Conservation (phyloP, 2,329 filamentous ascomycete genomes). For the Verticillium albo-atrum region DNA sequence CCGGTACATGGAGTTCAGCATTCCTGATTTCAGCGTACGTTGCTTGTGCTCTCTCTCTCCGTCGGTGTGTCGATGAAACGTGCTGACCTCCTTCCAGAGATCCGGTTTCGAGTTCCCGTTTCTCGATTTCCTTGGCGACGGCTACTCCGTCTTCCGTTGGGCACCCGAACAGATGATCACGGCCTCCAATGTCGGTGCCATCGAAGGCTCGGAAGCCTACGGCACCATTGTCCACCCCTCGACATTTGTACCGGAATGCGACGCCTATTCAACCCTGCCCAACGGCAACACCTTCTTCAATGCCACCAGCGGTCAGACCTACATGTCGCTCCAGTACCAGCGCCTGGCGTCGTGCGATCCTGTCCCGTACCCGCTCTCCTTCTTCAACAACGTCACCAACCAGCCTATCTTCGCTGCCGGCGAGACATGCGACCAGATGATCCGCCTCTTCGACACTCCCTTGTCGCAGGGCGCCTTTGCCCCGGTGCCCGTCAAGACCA, state of each 20-base stretch:
- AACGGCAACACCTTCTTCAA: constrained; percentile 13
- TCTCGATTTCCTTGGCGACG: constrained; percentile 46
- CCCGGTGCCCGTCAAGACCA: constrained; percentile 20
- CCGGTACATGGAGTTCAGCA: constrained; percentile 30
- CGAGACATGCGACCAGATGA: constrained; percentile 36
- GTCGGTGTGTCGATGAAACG: neutral
- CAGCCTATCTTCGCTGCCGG: constrained; percentile 43
- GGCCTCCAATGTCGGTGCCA: constrained; percentile 32
- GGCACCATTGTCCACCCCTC: constrained; percentile 38
- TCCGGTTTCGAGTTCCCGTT: constrained; percentile 52
- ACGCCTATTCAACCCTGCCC: constrained; percentile 36
- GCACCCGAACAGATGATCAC: constrained; percentile 42
- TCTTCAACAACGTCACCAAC: constrained; percentile 49
- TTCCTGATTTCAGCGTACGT: constrained; percentile 44
- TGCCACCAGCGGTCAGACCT: constrained; percentile 6
- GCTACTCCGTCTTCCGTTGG: constrained; percentile 47
- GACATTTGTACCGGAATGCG: constrained; percentile 40
- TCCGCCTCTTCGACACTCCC: constrained; percentile 39
- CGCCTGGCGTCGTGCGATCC: constrained; percentile 2
- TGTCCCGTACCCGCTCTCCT: constrained; percentile 30
- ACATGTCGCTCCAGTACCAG: constrained; percentile 13
- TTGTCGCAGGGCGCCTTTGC: constrained; percentile 25
- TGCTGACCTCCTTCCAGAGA: constrained; percentile 27
- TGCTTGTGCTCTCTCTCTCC: neutral
- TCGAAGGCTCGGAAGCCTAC: constrained; percentile 40